A percentile compares a stretch with the other conserved stretches of the same genome.
phyloP scores from a whole-genome alignment of 257 asterid genomes.

The Solanum sitiens region DNA sequence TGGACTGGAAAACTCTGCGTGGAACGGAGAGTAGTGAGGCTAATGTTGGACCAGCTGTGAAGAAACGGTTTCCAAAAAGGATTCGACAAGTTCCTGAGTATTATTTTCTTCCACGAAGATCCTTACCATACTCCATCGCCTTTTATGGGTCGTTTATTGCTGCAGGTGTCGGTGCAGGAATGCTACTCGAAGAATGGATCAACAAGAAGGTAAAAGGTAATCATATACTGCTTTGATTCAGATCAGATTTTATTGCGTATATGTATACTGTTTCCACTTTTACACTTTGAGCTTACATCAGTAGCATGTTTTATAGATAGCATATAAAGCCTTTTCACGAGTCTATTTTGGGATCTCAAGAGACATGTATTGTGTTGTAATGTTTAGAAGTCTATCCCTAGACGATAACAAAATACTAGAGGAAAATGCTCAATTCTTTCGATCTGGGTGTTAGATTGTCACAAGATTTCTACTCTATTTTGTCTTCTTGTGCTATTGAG shows the following conservation, averaged over 20 bases:
- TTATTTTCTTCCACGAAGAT: slow-evolving; percentile 73
- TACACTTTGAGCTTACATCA: background rate
- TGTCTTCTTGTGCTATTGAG: background rate
- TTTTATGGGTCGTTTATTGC: slow-evolving; percentile 59
- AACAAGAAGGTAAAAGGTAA: slow-evolving; percentile 75
- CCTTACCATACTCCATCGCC: slow-evolving; percentile 34
- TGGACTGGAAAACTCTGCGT: slow-evolving; percentile 56
- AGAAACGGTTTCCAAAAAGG: slow-evolving; percentile 53
- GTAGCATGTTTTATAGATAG: background rate
- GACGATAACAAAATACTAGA: background rate
- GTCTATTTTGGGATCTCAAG: background rate
- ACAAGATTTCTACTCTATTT: background rate
- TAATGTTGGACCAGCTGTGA: slow-evolving; percentile 31
- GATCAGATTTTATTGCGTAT: background rate
- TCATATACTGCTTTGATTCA: background rate
- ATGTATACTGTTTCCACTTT: background rate
- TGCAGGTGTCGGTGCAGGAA: slow-evolving; percentile 86
- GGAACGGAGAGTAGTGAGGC: slow-evolving; percentile 26
- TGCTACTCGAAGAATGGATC: slow-evolving; percentile 69
- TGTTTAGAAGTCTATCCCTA: background rate
- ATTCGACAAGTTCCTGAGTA: slow-evolving; percentile 67
- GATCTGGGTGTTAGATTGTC: background rate
- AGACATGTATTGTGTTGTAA: background rate
- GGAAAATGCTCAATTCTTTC: background rate
- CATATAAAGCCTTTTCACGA: background rate